Evolutionary conservation across 148 eudicot species (phyloP).

Genomic region (Vaccinium corymbosum): DNA sequence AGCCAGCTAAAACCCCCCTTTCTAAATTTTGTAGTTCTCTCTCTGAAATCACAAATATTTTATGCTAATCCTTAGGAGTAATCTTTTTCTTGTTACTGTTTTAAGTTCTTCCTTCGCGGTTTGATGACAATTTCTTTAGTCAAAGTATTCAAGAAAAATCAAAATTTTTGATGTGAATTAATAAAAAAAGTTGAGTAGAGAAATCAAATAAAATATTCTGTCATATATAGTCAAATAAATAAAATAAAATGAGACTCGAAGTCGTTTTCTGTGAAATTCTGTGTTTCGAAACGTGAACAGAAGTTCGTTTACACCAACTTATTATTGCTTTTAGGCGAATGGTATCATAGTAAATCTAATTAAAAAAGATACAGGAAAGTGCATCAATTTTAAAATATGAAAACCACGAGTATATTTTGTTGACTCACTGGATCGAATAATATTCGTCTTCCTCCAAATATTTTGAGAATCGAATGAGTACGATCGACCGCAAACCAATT

Average conservation of each 20-base stretch:
- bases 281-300: background rate
- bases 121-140: background rate
- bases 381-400: background rate
- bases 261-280: background rate
- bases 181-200: too few relatives aligned
- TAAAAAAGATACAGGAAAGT: background rate
- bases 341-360: background rate
- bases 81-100: background rate
- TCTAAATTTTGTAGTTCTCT: background rate
- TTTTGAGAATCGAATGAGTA: background rate
- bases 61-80: background rate
- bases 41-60: background rate
- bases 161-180: background rate
- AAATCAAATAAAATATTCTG: background rate
- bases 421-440: background rate
- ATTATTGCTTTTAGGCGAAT: background rate
- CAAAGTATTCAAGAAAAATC: background rate
- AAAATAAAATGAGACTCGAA: background rate
- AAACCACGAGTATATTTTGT: background rate
- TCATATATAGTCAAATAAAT: background rate
- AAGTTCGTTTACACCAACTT: background rate
- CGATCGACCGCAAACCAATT: background rate
- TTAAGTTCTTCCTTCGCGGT: too few relatives aligned
- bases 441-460: background rate
- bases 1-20: background rate